Evolutionary conservation across 495 filamentous ascomycete species (phyloP).

Genomic region (Penicillium diatomitis): DNA sequence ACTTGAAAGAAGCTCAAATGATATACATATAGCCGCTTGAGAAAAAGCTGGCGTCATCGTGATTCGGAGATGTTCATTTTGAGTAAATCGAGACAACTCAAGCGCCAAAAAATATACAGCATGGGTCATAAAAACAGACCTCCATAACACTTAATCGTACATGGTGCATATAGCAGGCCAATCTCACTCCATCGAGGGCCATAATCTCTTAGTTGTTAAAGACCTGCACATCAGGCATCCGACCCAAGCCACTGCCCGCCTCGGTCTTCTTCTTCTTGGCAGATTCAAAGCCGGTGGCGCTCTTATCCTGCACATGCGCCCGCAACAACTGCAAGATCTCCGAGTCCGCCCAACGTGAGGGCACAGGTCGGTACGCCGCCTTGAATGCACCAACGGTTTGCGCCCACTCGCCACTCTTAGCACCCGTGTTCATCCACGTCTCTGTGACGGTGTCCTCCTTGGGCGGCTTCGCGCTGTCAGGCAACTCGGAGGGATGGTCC

Average conservation of each 20-base stretch:
- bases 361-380: conserved; percentile 88
- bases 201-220: conserved; percentile 23
- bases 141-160: neutral
- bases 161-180: neutral
- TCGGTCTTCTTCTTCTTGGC: conserved; percentile 38
- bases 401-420: conserved; percentile 77
- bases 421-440: conserved; percentile 43
- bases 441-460: conserved; percentile 42
- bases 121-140: no score
- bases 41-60: no score
- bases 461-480: conserved; percentile 8
- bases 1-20: no score
- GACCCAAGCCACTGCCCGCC: conserved; percentile 39
- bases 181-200: no score
- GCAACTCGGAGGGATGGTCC: conserved; percentile 47
- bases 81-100: no score
- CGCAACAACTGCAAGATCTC: conserved; percentile 69
- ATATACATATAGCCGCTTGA: no score
- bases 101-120: no score
- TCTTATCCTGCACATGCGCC: conserved; percentile 63
- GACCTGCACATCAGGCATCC: conserved; percentile 46
- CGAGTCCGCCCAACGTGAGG: conserved; percentile 70
- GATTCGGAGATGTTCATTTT: no score
- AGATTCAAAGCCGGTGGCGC: conserved; percentile 43
- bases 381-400: conserved; percentile 93